Base-by-base conservation (phyloP, 2,329 filamentous ascomycete species). In the Fusarium virguliforme region DNA sequence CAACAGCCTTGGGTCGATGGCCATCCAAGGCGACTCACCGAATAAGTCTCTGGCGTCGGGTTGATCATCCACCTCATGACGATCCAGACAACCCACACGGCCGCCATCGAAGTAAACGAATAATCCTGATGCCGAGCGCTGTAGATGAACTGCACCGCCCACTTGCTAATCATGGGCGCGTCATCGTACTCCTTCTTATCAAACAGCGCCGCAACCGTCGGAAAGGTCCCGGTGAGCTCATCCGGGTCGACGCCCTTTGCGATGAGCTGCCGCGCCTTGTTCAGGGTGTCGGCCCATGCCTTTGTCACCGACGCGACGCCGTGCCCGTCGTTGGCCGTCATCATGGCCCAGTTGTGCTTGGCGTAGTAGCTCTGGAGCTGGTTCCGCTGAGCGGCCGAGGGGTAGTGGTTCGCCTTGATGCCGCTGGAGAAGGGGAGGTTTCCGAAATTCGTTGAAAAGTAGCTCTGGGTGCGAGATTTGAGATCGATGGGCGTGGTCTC, bases 351-450 rank as follows among this genome's bases (percentile, higher is more conserved):
- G 24, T 55, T 70, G 4, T 70, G 54, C 30, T 56, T 55, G 22
- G 67, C 55, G 10, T 67, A 64, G 43, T 70, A 70, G 10, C 67
- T 70, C 6, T 60, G 50, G 0, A 70, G 9, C 2, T 70, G 67
- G 1, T 51, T 34, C 3, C 41, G 56, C 9, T 70, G 68, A 2
- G 67, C 63, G 9, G 38, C 41, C 1, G 54, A 18, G 2, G 67
- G 67, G 26, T 70, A 70, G 43, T 70, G 67, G 13, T 70, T 70
- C 18, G 67, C 58, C 26, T 70, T 70, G 32, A 70, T 70, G 2
- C 67, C 41, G 8, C 63, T 70, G 1, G 67, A 70, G 34, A 70
- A 70, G 0, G 67, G 67, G 1, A 70, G 63, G 18, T 70, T 70
- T 18, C 67, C 67, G 15, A 70, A 70, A 30, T 55, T 43, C 8